A percentile compares a stretch with the other conserved stretches of the same genome.
These are phyloP conservation scores for Macrophomina phaseolina DNA, from an alignment of 2,329 filamentous ascomycete genomes.

Conservation along the genomic window DNA sequence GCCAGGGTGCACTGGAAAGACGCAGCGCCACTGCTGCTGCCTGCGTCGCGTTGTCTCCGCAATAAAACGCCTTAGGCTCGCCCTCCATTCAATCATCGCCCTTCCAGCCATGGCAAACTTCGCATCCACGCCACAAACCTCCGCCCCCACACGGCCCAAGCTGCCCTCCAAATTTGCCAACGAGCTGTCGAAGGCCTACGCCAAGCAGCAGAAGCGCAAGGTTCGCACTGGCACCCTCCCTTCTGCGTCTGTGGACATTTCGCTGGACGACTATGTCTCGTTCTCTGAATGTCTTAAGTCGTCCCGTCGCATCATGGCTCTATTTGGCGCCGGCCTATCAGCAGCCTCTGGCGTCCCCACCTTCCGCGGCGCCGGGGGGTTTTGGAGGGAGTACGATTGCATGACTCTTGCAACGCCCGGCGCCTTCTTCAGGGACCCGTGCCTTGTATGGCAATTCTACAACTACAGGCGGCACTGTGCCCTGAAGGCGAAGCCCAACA, in stretches of 20 bases:
- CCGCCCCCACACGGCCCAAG: background rate
- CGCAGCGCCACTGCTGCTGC: too few relatives aligned
- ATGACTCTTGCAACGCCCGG: constrained; percentile 15
- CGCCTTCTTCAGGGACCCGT: constrained; percentile 32
- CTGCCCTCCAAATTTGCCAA: constrained; percentile 4
- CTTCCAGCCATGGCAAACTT: background rate
- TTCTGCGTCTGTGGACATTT: constrained; percentile 3
- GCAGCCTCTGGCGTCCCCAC: constrained; percentile 36
- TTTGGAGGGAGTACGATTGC: constrained; percentile 33
- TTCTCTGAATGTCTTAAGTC: constrained; percentile 29
- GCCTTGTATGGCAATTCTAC: constrained; percentile 33
- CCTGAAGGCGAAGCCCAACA: constrained; percentile 33
- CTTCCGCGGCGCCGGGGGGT: constrained; percentile 33
- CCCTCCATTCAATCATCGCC: background rate
- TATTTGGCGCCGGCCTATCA: constrained; percentile 36
- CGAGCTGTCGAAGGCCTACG: constrained; percentile 5
- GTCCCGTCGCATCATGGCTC: constrained; percentile 33
- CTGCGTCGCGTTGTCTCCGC: too few relatives aligned
- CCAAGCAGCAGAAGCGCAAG: constrained; percentile 17
- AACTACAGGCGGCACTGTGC: constrained; percentile 29
- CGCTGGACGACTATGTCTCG: constrained; percentile 1
- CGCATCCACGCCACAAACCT: background rate
- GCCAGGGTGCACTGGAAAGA: too few relatives aligned
- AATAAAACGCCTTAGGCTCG: too few relatives aligned
- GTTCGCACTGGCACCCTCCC: constrained; percentile 5